A percentile compares a stretch with the other conserved stretches of the same genome.
phyloP scores from a whole-genome alignment of 83 land plant species.

The Picea mariana region DNA sequence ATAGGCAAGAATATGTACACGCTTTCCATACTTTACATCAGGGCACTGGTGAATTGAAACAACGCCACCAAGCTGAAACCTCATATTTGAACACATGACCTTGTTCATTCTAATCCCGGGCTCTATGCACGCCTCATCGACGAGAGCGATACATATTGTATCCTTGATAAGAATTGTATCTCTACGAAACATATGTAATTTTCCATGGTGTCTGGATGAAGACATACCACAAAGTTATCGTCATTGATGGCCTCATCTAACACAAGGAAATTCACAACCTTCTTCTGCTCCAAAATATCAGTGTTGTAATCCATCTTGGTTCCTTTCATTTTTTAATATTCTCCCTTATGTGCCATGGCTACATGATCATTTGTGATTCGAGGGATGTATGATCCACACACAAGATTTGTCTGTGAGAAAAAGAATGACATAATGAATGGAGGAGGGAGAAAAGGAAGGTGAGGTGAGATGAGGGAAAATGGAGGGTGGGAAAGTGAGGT shows the following conservation, averaged over 20 bases:
- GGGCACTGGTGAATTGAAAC: slow-evolving; percentile 69
- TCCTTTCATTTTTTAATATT: slow-evolving; percentile 9
- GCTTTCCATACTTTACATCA: slow-evolving; percentile 73
- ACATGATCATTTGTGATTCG: neutral
- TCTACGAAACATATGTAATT: slow-evolving; percentile 31
- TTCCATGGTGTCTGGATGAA: slow-evolving; percentile 45
- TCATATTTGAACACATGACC: slow-evolving; percentile 59
- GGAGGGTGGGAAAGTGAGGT: no score
- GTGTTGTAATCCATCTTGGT: slow-evolving; percentile 41
- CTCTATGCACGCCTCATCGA: slow-evolving; percentile 64
- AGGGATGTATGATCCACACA: no score
- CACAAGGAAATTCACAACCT: slow-evolving; percentile 37
- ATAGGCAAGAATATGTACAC: slow-evolving; percentile 57
- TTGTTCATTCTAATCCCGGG: slow-evolving; percentile 80
- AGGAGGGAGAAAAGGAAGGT: no score
- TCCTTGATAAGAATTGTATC: slow-evolving; percentile 48
- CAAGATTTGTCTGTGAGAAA: no score
- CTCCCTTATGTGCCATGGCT: neutral
- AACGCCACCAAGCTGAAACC: slow-evolving; percentile 68
- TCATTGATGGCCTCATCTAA: slow-evolving; percentile 52
- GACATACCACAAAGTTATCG: slow-evolving; percentile 46
- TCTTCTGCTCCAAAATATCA: slow-evolving; percentile 46
- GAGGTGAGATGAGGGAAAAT: no score
- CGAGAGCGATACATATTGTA: slow-evolving; percentile 66
- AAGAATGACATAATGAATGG: no score